phyloP scores from a whole-genome alignment of 306 rosid species.

The Rubus idaeus region DNA sequence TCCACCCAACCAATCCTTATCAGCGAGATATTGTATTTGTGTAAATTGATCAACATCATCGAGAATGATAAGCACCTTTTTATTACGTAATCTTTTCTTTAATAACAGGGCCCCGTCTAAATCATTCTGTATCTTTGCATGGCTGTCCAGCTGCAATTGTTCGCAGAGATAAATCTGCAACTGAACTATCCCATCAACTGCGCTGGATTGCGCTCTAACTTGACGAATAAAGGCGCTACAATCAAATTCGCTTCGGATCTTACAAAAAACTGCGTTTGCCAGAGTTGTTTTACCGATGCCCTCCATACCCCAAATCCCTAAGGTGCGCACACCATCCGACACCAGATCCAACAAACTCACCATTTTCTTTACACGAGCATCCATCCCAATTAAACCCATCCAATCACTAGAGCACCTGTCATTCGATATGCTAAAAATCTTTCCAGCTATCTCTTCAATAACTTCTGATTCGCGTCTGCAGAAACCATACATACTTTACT shows the following conservation, averaged over 20 bases:
- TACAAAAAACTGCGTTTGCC: not conserved
- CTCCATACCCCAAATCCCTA: constrained; percentile 8
- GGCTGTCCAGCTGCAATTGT: not conserved
- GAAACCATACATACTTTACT: no score
- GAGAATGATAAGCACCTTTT: constrained; percentile 6
- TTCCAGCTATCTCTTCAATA: not conserved
- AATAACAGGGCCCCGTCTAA: not conserved
- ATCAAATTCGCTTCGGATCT: not conserved
- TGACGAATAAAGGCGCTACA: not conserved
- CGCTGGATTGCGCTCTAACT: not conserved
- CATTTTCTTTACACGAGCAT: not conserved
- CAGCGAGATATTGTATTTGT: not conserved
- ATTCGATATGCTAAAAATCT: not conserved
- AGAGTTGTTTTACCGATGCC: constrained; percentile 6
- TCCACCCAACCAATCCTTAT: no score
- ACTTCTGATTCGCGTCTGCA: not conserved
- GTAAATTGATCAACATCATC: constrained; percentile 13
- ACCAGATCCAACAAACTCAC: not conserved
- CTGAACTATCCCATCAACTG: not conserved
- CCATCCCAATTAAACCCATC: constrained; percentile 2
- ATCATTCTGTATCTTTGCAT: not conserved
- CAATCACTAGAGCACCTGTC: no score
- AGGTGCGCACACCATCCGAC: not conserved
- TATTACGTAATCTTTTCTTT: not conserved
- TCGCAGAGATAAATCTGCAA: not conserved